Evolutionary conservation across 2,329 filamentous ascomycete genomes (phyloP).

Genomic region (Aspergillus sp.): DNA sequence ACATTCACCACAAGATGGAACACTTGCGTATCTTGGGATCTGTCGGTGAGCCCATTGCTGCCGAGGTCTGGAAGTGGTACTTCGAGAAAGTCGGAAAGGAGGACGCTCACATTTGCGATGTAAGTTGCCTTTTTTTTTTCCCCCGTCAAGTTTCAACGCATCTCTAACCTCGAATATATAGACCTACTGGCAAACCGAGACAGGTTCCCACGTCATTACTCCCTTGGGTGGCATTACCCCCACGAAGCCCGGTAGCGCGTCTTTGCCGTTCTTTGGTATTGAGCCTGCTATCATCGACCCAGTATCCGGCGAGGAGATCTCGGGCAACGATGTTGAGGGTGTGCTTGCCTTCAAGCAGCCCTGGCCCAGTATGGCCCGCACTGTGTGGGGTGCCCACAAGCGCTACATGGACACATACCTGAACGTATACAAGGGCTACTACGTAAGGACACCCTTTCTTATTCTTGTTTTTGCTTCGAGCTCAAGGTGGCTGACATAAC

Average conservation of each 20-base stretch:
- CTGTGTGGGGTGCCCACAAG: conserved; percentile 96
- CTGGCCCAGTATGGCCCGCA: conserved; percentile 98
- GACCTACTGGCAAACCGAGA: conserved; percentile 99
- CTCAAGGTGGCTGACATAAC: conserved; percentile 6
- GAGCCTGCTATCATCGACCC: conserved; percentile 98
- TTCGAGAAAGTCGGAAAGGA: conserved; percentile 92
- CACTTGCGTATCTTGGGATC: conserved; percentile 87
- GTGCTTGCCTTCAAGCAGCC: conserved; percentile 95
- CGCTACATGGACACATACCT: conserved; percentile 98
- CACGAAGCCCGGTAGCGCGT: conserved; percentile 94
- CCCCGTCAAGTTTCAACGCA: not conserved
- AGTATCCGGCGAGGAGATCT: conserved; percentile 87
- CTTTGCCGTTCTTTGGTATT: conserved; percentile 96
- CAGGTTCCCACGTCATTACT: conserved; percentile 92
- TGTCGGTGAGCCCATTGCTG: conserved; percentile 95
- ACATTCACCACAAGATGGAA: conserved; percentile 87
- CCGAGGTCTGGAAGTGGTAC: conserved; percentile 99
- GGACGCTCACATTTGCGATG: conserved; percentile 89
- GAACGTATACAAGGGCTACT: conserved; percentile 97
- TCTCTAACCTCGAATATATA: conserved; percentile 37
- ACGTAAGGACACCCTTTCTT: conserved; percentile 62
- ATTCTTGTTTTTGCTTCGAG: too few relatives aligned
- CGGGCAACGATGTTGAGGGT: conserved; percentile 95
- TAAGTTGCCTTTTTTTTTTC: conserved; percentile 52
- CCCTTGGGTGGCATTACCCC: conserved; percentile 90